Evolutionary conservation across 1,284 basidiomycete species (phyloP).

Genomic region (Anthracocystis panici-leucophaei): DNA sequence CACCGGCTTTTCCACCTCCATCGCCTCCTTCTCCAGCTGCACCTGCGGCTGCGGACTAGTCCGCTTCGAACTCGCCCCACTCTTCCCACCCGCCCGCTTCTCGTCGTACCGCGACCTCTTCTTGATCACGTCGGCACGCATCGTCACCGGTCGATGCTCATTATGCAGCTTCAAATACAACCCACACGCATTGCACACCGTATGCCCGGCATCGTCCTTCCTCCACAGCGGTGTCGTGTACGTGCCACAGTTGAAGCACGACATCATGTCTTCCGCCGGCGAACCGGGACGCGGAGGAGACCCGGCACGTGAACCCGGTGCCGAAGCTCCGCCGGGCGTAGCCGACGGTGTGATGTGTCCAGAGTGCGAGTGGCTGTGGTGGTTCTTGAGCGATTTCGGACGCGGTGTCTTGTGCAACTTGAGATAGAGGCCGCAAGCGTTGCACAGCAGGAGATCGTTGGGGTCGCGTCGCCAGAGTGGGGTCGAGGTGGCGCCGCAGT

Average conservation of each 20-base stretch:
- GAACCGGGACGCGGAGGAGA: conserved; percentile 36
- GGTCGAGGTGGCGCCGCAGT: conserved; percentile 64
- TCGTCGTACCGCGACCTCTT: conserved; percentile 64
- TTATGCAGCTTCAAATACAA: conserved; percentile 65
- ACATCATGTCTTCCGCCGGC: conserved; percentile 46
- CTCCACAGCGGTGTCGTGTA: conserved; percentile 67
- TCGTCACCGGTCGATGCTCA: conserved; percentile 59
- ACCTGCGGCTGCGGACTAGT: conserved; percentile 49
- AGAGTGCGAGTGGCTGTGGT: conserved; percentile 52
- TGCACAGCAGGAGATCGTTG: conserved; percentile 64
- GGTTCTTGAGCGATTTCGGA: conserved; percentile 60
- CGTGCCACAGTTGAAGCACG: conserved; percentile 67
- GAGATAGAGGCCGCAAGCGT: conserved; percentile 67
- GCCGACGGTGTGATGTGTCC: conserved; percentile 51
- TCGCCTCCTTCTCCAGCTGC: conserved; percentile 15
- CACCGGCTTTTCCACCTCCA: conserved; percentile 32
- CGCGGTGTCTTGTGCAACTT: conserved; percentile 67
- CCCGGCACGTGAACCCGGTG: conserved; percentile 36
- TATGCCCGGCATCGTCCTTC: conserved; percentile 62
- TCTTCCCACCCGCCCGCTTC: conserved; percentile 35
- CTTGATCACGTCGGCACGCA: conserved; percentile 66
- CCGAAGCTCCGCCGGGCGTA: conserved; percentile 47
- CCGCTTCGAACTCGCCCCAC: conserved; percentile 26
- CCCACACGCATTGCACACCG: conserved; percentile 66
- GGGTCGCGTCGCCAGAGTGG: conserved; percentile 66